These are phyloP conservation scores for Russula abietina DNA, from an alignment of 768 basidiomycete genomes.

Conservation along the genomic window DNA sequence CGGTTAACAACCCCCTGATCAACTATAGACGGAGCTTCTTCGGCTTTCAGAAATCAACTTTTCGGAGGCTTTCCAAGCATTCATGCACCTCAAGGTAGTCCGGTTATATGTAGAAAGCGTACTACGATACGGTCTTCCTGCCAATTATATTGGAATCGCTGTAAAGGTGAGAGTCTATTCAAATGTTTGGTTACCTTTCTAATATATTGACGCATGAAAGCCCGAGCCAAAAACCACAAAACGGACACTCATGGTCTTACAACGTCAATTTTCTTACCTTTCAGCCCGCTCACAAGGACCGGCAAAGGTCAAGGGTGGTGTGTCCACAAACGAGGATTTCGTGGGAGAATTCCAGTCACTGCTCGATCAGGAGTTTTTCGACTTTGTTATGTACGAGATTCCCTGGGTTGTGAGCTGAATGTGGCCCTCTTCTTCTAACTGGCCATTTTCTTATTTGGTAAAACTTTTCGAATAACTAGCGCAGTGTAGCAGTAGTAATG, in stretches of 20 bases:
- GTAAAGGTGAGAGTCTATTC: conserved; percentile 54
- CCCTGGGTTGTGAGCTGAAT: conserved; percentile 74
- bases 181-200: background rate
- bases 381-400: conserved; percentile 91
- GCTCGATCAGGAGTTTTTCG: conserved; percentile 93
- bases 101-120: conserved; percentile 94
- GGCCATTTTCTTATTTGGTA: conserved; percentile 18
- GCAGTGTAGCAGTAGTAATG: conserved; percentile 24
- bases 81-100: conserved; percentile 89
- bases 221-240: conserved; percentile 82
- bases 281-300: conserved; percentile 55
- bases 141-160: conserved; percentile 76
- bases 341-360: conserved; percentile 87
- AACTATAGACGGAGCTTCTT: conserved; percentile 79
- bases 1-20: conserved; percentile 6
- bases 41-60: conserved; percentile 91
- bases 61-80: conserved; percentile 90
- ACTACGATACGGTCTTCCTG: conserved; percentile 89
- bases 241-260: conserved; percentile 68
- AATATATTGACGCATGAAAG: conserved; percentile 35
- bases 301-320: conserved; percentile 39
- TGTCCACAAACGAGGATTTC: conserved; percentile 55
- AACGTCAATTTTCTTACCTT: conserved; percentile 76
- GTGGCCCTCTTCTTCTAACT: conserved; percentile 17
- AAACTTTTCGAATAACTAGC: conserved; percentile 17